Evolutionary conservation across 148 eudicot species (phyloP).

Genomic region (Rhododendron kiyosumense): DNA sequence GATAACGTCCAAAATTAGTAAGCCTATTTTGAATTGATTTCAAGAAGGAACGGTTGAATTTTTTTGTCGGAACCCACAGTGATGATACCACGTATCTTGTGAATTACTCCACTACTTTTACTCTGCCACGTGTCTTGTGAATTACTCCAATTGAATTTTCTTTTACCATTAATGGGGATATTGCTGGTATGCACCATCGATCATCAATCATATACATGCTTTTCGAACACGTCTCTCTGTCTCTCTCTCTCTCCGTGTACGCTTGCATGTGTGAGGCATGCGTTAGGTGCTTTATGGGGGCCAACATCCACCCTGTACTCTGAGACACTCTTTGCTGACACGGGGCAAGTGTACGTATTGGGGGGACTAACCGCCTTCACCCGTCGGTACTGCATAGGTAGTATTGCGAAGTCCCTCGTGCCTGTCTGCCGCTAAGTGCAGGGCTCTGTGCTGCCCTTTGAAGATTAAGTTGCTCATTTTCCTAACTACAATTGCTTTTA

Average conservation of each 20-base stretch:
- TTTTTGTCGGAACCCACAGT: not conserved
- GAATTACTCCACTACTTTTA: not conserved
- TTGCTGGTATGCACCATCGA: not conserved
- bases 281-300: too few relatives aligned
- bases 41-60: not conserved
- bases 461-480: too few relatives aligned
- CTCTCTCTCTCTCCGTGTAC: not conserved
- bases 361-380: too few relatives aligned
- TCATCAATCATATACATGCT: not conserved
- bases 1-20: not conserved
- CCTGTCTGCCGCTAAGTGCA: too few relatives aligned
- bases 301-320: too few relatives aligned
- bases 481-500: too few relatives aligned
- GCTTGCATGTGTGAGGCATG: too few relatives aligned
- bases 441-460: too few relatives aligned
- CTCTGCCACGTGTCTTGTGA: not conserved
- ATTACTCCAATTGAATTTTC: not conserved
- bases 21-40: not conserved
- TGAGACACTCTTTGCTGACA: too few relatives aligned
- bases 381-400: too few relatives aligned
- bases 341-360: too few relatives aligned
- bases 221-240: slow-evolving; percentile 5
- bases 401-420: too few relatives aligned
- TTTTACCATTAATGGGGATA: not conserved
- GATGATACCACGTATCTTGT: not conserved